phyloP scores from a whole-genome alignment of 352 stramenopile species.

The Thalassiosira pacifica region DNA sequence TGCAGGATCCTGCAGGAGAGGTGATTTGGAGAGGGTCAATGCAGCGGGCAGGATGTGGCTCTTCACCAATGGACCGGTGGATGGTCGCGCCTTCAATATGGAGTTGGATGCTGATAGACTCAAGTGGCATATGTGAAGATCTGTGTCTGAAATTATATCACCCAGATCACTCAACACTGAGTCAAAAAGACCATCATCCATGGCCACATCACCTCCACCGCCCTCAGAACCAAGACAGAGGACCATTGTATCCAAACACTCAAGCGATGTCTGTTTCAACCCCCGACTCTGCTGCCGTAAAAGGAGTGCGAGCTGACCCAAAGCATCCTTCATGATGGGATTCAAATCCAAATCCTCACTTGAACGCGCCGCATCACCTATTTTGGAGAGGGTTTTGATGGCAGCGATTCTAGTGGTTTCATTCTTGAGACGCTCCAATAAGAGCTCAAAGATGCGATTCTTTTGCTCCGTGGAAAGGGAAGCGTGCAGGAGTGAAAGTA shows the following conservation, averaged over 20 bases:
- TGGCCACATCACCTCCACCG: slow-evolving; percentile 64
- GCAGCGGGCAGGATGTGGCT: slow-evolving; percentile 85
- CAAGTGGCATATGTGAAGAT: slow-evolving; percentile 96
- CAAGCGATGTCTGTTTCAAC: slow-evolving; percentile 94
- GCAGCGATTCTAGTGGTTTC: slow-evolving; percentile 97
- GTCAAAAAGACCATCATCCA: slow-evolving; percentile 89
- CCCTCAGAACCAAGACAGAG: slow-evolving; percentile 81
- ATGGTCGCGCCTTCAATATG: slow-evolving; percentile 74
- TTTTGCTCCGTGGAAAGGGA: slow-evolving; percentile 88
- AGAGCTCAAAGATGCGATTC: slow-evolving; percentile 90
- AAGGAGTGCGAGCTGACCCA: slow-evolving; percentile 91
- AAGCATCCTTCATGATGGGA: slow-evolving; percentile 91
- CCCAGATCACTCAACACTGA: slow-evolving; percentile 92
- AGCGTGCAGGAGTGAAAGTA: slow-evolving; percentile 86
- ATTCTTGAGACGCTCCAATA: slow-evolving; percentile 97
- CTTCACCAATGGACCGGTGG: slow-evolving; percentile 68
- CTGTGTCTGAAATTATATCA: slow-evolving; percentile 92
- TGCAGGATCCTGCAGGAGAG: slow-evolving; percentile 92
- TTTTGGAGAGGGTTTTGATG: slow-evolving; percentile 94
- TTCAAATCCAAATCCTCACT: slow-evolving; percentile 89
- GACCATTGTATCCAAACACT: slow-evolving; percentile 92
- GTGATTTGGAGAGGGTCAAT: slow-evolving; percentile 91
- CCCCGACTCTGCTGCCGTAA: slow-evolving; percentile 94
- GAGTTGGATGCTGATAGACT: slow-evolving; percentile 88
- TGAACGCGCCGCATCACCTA: slow-evolving; percentile 88